These are phyloP conservation scores for Phyllosticta capitalensis DNA, from an alignment of 2,329 filamentous ascomycete genomes.

Conservation along the genomic window DNA sequence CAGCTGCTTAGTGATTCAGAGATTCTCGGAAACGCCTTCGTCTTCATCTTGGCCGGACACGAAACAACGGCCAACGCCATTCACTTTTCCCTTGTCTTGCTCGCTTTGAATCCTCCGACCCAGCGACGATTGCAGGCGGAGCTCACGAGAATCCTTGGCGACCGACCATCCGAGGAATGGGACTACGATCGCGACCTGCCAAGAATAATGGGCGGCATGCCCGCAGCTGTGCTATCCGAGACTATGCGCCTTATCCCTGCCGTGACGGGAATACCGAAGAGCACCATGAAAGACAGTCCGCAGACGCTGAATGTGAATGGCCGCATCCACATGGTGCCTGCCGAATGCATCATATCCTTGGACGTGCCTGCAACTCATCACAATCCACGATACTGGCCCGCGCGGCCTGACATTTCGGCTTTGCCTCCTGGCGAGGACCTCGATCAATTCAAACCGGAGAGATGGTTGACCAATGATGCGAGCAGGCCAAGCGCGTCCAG, in stretches of 20 bases:
- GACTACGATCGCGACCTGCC: slow-evolving; percentile 60
- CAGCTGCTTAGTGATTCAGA: slow-evolving; percentile 49
- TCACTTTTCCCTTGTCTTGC: slow-evolving; percentile 59
- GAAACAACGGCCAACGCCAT: slow-evolving; percentile 70
- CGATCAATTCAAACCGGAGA: slow-evolving; percentile 59
- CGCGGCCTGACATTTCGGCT: slow-evolving; percentile 22
- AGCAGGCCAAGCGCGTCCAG: neutral
- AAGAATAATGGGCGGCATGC: slow-evolving; percentile 56
- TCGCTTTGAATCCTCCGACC: slow-evolving; percentile 54
- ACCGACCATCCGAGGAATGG: slow-evolving; percentile 53
- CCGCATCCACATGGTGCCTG: slow-evolving; percentile 49
- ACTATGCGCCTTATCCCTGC: slow-evolving; percentile 64
- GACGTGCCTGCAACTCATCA: slow-evolving; percentile 42
- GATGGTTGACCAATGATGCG: slow-evolving; percentile 50
- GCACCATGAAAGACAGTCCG: slow-evolving; percentile 31
- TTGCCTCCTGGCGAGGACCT: slow-evolving; percentile 41
- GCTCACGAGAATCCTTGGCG: slow-evolving; percentile 55
- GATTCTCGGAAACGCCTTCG: slow-evolving; percentile 61
- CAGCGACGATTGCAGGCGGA: slow-evolving; percentile 61
- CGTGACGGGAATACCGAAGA: slow-evolving; percentile 64
- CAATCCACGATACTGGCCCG: slow-evolving; percentile 66
- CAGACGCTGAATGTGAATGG: slow-evolving; percentile 54
- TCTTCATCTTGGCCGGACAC: slow-evolving; percentile 61
- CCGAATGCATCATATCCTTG: slow-evolving; percentile 47
- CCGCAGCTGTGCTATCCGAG: slow-evolving; percentile 70